These are phyloP conservation scores for Gentiana macrophylla DNA, from an alignment of 257 asterid species.

Conservation along the genomic window DNA sequence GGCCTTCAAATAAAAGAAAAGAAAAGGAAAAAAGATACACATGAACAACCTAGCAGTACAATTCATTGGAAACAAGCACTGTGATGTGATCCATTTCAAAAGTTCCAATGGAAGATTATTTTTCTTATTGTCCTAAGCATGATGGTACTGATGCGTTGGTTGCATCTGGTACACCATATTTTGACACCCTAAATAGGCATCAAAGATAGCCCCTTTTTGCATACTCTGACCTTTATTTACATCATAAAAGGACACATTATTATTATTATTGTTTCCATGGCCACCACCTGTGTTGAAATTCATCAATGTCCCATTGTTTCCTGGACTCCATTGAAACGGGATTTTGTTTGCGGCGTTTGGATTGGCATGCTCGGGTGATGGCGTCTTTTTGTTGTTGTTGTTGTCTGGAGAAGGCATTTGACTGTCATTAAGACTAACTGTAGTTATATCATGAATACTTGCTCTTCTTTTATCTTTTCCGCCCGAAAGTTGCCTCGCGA, in stretches of 20 bases:
- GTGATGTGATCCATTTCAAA: constrained; percentile 7
- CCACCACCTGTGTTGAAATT: constrained; percentile 26
- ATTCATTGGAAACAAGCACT: constrained; percentile 24
- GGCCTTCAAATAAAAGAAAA: not conserved
- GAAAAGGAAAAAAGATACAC: constrained; percentile 17
- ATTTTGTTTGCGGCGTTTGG: constrained; percentile 26
- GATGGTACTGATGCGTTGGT: constrained; percentile 45
- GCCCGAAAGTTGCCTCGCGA: constrained; percentile 78
- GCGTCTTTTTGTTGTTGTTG: constrained; percentile 12
- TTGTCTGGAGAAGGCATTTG: constrained; percentile 45
- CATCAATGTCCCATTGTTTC: constrained; percentile 28
- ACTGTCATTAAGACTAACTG: constrained; percentile 48
- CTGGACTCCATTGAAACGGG: constrained; percentile 49
- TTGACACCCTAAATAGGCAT: constrained; percentile 47
- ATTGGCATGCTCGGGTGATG: constrained; percentile 36
- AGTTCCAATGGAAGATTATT: constrained; percentile 1
- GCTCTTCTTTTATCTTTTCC: constrained; percentile 93
- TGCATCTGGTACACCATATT: constrained; percentile 59
- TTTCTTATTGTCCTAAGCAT: constrained; percentile 27
- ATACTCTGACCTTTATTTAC: constrained; percentile 31
- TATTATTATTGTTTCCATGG: constrained; percentile 12
- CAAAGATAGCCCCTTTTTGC: constrained; percentile 36
- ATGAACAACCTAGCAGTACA: constrained; percentile 34
- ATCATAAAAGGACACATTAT: constrained; percentile 27
- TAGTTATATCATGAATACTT: constrained; percentile 91